Percentiles rank a stretch among this genome's conserved stretches.
These are phyloP conservation scores for Xylaria sp. DNA, from an alignment of 495 filamentous ascomycete species.

Conservation along the genomic window DNA sequence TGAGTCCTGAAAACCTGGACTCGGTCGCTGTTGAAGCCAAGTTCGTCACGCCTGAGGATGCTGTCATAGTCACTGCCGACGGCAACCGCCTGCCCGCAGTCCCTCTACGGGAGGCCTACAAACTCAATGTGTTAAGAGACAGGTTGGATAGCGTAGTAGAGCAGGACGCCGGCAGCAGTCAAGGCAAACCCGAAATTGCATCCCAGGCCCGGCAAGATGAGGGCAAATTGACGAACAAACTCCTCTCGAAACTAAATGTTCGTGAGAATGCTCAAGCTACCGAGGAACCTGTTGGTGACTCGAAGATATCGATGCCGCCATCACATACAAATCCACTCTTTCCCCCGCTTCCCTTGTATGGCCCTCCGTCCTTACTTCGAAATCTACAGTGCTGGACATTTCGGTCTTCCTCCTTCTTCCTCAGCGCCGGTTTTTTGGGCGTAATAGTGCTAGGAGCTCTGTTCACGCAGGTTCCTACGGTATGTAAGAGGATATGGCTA, in stretches of 20 bases:
- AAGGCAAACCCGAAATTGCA: slow-evolving; percentile 6
- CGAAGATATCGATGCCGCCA: slow-evolving; percentile 53
- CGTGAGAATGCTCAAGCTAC: slow-evolving; percentile 23
- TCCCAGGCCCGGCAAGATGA: not conserved
- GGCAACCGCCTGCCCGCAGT: slow-evolving; percentile 70
- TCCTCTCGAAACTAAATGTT: slow-evolving; percentile 21
- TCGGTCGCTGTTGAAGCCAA: slow-evolving; percentile 67
- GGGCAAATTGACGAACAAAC: slow-evolving; percentile 15
- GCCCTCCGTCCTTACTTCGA: slow-evolving; percentile 69
- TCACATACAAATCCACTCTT: slow-evolving; percentile 83
- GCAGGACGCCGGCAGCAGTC: slow-evolving; percentile 25
- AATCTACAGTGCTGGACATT: slow-evolving; percentile 70
- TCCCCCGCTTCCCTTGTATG: slow-evolving; percentile 85
- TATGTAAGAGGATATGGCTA: slow-evolving; percentile 54
- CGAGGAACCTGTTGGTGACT: slow-evolving; percentile 42
- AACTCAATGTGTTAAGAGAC: slow-evolving; percentile 69
- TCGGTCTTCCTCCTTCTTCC: slow-evolving; percentile 68
- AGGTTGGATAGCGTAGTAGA: slow-evolving; percentile 46
- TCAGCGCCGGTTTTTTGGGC: slow-evolving; percentile 77
- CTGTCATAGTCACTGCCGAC: slow-evolving; percentile 71
- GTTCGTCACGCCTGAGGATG: slow-evolving; percentile 73
- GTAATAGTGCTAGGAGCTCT: slow-evolving; percentile 78
- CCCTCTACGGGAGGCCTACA: slow-evolving; percentile 68
- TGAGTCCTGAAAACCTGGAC: slow-evolving; percentile 33
- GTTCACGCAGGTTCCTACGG: slow-evolving; percentile 63